Base-by-base conservation (phyloP, 192 early-diverging fungal species). In the Podila clonocystis region DNA sequence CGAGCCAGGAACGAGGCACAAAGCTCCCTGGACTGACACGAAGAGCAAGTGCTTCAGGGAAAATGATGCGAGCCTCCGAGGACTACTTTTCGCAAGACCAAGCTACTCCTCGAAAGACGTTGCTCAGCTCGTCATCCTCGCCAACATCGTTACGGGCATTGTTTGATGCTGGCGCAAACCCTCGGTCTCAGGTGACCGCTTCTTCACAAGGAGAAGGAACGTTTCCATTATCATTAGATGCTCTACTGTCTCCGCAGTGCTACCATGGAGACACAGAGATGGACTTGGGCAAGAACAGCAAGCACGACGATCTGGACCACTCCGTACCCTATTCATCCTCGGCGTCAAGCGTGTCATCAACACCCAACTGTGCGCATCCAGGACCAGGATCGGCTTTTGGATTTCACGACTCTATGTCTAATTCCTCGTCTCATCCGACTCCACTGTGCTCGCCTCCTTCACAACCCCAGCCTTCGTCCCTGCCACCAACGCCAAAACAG, bases 401-500 rank as follows among this genome's bases (percentile, higher is more conserved):
- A 19, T 68, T 66, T n/a, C 36, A 67, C 17, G 70, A 72, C 28
- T 12, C 76, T 5, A 33, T 72, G 22, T 58, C 70, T 1, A 72
- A 65, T n/a, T 67, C 76, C 0, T 57, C 70, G 11, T 67, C 69
- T 17, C 76, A 79, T 26, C 65, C 71, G 20, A 72, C 76, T 4
- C 76, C 76, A 9, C 41, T 79, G 5, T 79, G 68, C 22, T 79
- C 76, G 12, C 76, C 76, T 58, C 59, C 67, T 24, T 72, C 58
- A 33, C 76, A 63, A 26, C 63, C 75, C 1, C 75, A 79, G 55
- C 0, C 76, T n/a, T 67, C 66, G 5, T 75, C 70, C 22, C 34
- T 79, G 31, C 76, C 76, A 9, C 76, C 76, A 8, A 79, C 76
- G 28, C 76, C 76, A 49, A 52, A 71, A 9, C 76, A 79, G 8